Evolutionary conservation across 257 asterid genomes (phyloP), one percentile per base, ranked within the genome.

Genomic region (Oldenlandia corymbosa): DNA sequence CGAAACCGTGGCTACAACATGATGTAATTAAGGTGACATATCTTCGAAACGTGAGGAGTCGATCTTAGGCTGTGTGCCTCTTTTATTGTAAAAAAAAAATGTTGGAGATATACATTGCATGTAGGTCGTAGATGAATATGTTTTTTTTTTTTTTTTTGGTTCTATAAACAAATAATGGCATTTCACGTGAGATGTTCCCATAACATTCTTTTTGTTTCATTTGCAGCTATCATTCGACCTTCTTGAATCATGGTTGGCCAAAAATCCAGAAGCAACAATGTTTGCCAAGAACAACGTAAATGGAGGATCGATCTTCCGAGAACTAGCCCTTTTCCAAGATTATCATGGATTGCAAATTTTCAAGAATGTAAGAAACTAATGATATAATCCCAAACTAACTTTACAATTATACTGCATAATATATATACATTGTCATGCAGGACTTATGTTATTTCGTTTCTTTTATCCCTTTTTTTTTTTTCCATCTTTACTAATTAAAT

Each of bases 281-380:
- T 73, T 73, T 21, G 14, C 62, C 41, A 64, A 58, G 20, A 49
- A 66, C 41, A 31, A 5, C 1, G 9, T 3, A 27, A n/a, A 30
- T 30, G 76, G 74, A 62, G 72, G 60, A 58, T 73, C 79, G 53
- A 58, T 70, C 30, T 74, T 78, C 57, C 71, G 60, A 64, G 77
- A 78, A 60, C 49, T 78, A 10, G 82, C 79, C 32, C 79, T 73
- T 39, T 78, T 78, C 46, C 82, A 78, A 70, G 82, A 78, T 70
- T 78, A 78, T 74, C 79, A 73, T 53, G 82, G 82, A 28, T 58
- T 73, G 67, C 82, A 64, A 18, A 65, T 68, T 58, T 74, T 78
- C 68, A 78, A 78, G 70, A 73, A 67, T 61, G 79, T 78, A 64
- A 46, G 18, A n/a, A n/a, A n/a, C n/a, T n/a, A n/a, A n/a, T n/a